A percentile compares a stretch with the other conserved stretches of the same genome.
phyloP scores from a whole-genome alignment of 305 asterid species.

The Euphrasia arctica region DNA sequence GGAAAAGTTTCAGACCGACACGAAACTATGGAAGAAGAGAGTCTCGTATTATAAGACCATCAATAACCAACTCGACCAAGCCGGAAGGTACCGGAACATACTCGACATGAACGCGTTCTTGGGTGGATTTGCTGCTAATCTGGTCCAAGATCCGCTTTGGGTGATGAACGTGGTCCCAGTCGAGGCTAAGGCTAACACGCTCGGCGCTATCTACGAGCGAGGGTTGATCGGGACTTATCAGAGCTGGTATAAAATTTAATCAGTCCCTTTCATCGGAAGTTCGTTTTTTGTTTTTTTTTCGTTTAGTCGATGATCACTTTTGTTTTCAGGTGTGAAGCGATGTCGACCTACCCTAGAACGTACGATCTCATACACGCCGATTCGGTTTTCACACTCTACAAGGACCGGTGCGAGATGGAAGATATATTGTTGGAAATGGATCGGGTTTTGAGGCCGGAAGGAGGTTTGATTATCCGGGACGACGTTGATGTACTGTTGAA shows the following conservation, averaged over 20 bases:
- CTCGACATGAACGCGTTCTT: slow-evolving; percentile 5
- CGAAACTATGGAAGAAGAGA: slow-evolving; percentile 51
- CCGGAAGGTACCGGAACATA: slow-evolving; percentile 1
- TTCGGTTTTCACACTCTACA: slow-evolving; percentile 49
- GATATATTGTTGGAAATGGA: slow-evolving; percentile 76
- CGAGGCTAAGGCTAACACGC: slow-evolving; percentile 54
- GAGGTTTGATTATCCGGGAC: slow-evolving; percentile 64
- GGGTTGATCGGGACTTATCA: slow-evolving; percentile 76
- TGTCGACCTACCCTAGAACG: slow-evolving; percentile 80
- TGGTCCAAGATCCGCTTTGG: slow-evolving; percentile 61
- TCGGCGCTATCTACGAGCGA: slow-evolving; percentile 70
- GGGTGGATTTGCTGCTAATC: slow-evolving; percentile 32
- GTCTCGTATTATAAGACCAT: slow-evolving; percentile 50
- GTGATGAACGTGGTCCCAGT: slow-evolving; percentile 71
- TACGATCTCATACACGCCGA: slow-evolving; percentile 76
- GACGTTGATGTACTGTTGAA: slow-evolving; percentile 49
- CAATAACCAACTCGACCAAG: slow-evolving; percentile 1
- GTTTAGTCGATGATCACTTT: neutral
- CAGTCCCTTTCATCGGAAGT: neutral
- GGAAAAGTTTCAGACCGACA: slow-evolving; percentile 38
- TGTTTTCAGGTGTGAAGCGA: slow-evolving; percentile 68
- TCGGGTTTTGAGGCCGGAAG: slow-evolving; percentile 65
- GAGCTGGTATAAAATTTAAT: slow-evolving; percentile 42
- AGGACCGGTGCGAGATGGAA: slow-evolving; percentile 57
- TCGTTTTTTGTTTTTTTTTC: neutral